Conservation (phyloP, 2,329 filamentous ascomycete genomes). For the Trichoderma sp. region DNA sequence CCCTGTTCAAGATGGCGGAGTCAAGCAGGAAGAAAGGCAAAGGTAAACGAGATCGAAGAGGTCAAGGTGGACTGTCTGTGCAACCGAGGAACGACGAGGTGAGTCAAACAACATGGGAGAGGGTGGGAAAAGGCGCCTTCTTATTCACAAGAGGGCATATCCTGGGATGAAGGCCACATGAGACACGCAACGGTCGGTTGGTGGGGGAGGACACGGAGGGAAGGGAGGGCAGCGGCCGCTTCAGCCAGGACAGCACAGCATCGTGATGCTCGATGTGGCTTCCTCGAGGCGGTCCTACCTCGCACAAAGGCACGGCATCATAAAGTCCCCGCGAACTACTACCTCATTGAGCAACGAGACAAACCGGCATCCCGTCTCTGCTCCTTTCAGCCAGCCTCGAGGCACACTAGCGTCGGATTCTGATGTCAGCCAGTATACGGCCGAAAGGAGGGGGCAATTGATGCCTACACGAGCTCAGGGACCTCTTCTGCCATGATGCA, state of each 20-base stretch:
- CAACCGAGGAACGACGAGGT: background rate
- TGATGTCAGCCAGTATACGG: slow-evolving; percentile 13
- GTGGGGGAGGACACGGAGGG: background rate
- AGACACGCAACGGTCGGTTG: slow-evolving; percentile 1
- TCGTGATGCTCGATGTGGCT: background rate
- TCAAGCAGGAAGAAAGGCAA: background rate
- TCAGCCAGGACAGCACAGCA: background rate
- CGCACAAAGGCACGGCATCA: background rate
- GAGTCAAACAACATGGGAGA: background rate
- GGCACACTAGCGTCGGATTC: slow-evolving; percentile 15
- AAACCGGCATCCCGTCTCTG: background rate
- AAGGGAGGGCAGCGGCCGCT: background rate
- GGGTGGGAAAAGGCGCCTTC: slow-evolving; percentile 10
- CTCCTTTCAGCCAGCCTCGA: background rate
- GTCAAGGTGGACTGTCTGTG: background rate
- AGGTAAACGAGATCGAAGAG: background rate
- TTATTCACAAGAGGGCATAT: slow-evolving; percentile 11
- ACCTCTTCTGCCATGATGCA: slow-evolving; percentile 1
- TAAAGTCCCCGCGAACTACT: background rate
- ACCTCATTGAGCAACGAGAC: background rate
- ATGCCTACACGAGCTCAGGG: slow-evolving; percentile 1
- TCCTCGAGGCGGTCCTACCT: background rate
- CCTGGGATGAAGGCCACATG: background rate
- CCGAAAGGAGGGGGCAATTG: background rate
- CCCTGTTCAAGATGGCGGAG: background rate